Evolutionary conservation across 1,284 basidiomycete species (phyloP).

Genomic region (Cutaneotrichosporon spelunceum): DNA sequence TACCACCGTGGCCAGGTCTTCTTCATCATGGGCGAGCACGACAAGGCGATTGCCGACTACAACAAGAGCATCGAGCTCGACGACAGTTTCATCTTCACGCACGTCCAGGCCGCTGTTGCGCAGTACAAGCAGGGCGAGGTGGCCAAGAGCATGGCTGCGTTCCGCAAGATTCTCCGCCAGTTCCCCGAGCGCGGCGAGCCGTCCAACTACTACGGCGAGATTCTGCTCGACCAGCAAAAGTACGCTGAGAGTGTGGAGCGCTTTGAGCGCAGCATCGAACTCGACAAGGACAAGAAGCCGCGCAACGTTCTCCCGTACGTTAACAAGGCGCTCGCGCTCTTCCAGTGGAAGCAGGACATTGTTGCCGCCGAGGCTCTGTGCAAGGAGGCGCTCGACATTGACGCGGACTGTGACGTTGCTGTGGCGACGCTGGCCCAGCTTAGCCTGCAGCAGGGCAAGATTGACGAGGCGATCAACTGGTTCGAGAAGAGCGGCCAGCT

Average conservation of each 20-base stretch:
- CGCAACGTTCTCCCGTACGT: constrained; percentile 90
- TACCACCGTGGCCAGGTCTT: constrained; percentile 99
- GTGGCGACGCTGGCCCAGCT: constrained; percentile 94
- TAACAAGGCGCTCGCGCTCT: constrained; percentile 94
- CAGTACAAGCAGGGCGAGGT: constrained; percentile 86
- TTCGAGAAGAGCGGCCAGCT: constrained; percentile 82
- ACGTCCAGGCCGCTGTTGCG: constrained; percentile 92
- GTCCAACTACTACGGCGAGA: constrained; percentile 91
- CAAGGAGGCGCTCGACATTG: constrained; percentile 78
- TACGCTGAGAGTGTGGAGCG: constrained; percentile 90
- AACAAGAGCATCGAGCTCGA: constrained; percentile 81
- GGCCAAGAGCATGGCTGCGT: constrained; percentile 80
- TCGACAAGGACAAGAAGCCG: constrained; percentile 66
- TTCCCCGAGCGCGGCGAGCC: constrained; percentile 84
- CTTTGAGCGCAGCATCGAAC: constrained; percentile 87
- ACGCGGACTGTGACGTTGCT: constrained; percentile 93
- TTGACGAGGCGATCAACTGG: constrained; percentile 80
- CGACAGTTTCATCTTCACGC: constrained; percentile 55
- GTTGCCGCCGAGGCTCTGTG: constrained; percentile 78
- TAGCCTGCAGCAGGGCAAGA: constrained; percentile 83
- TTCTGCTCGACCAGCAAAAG: constrained; percentile 86
- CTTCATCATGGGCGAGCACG: constrained; percentile 92
- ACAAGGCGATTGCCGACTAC: constrained; percentile 84
- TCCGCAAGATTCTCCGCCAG: constrained; percentile 72
- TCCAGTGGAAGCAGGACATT: constrained; percentile 94